phyloP scores from a whole-genome alignment of 805 yeast genomes.

The Jamesozyma piceae region DNA sequence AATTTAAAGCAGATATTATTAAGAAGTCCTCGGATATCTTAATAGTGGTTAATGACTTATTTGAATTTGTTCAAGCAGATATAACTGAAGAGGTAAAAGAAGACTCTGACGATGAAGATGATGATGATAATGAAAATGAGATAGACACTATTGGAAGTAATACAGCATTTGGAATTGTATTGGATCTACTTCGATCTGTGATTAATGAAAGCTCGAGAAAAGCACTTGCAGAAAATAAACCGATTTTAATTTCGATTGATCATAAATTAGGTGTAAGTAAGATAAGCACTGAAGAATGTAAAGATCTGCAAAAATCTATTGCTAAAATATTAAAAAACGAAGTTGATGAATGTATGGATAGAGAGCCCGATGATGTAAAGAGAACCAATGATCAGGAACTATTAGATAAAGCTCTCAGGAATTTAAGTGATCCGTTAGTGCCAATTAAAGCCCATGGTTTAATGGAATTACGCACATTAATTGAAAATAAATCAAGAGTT shows the following conservation, averaged over 20 bases:
- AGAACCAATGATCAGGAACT: slow-evolving; percentile 12
- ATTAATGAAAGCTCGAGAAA: slow-evolving; percentile 24
- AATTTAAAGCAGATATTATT: slow-evolving; percentile 43
- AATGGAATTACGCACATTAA: slow-evolving; percentile 48
- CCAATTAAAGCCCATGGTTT: slow-evolving; percentile 87
- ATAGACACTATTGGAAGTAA: background rate
- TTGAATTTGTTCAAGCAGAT: slow-evolving; percentile 21
- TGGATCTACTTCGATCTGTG: slow-evolving; percentile 34
- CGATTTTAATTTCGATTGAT: slow-evolving; percentile 27
- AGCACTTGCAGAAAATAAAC: slow-evolving; percentile 11
- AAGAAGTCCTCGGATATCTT: slow-evolving; percentile 47
- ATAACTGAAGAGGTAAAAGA: slow-evolving; percentile 24
- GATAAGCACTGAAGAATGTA: background rate
- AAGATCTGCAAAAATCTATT: background rate
- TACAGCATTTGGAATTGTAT: slow-evolving; percentile 22
- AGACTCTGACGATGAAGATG: slow-evolving; percentile 21
- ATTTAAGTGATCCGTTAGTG: slow-evolving; percentile 65
- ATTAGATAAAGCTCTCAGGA: slow-evolving; percentile 52
- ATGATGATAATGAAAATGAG: slow-evolving; percentile 16
- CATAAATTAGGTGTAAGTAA: slow-evolving; percentile 10
- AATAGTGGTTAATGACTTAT: slow-evolving; percentile 37
- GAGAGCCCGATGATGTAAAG: background rate
- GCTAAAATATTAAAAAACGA: background rate
- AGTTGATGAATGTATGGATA: background rate
- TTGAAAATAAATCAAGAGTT: slow-evolving; percentile 41